Base-by-base conservation (phyloP, 2,329 filamentous ascomycete species). In the Alternaria tenuissima region DNA sequence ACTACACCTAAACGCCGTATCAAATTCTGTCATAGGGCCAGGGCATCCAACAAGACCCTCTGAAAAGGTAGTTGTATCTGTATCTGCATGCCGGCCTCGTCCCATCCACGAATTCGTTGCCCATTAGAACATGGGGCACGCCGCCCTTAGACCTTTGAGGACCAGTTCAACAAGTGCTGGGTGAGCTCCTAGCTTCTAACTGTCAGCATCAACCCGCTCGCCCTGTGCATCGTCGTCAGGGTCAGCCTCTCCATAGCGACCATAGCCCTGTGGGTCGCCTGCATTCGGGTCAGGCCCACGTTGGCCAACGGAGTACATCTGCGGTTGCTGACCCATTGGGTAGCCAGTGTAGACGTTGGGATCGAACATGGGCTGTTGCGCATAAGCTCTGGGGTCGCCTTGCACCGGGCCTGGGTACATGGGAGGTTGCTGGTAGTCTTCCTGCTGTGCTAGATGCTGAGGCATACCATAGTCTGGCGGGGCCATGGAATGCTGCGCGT, bases 371-470 rank as follows among this genome's bases (percentile, higher is more conserved):
- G 88, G 83, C 46, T 91, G 87, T 73, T 95, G 92, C 14, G 89
- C 91, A 76, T 96, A 96, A 12, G 87, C 86, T 52, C 87, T 86
- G 12, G 91, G 88, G 49, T 91, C 90, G 14, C 89, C 83, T 67
- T 93, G 92, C 59, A 93, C 91, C 65, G 93, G 89, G 55, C 89
- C 89, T 30, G 90, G 85, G 76, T 97, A 97, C 88, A 97, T 94
- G 72, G 87, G 87, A 44, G 88, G 88, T 73, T 91, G 88, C 63
- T 92, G 90, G 78, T 96, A 96, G 69, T 95, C 92, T 68, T 79
- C 75, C 52, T 80, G 75, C 5, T 86, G 83, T 6, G 84, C 82
- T 83, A 92, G 88, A 51, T 89, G 86, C 58, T 83, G 83, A 22
- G 80, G 78, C 62, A 83, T 81, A 65, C 87, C 86, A 71, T 88